Evolutionary conservation across 2,329 filamentous ascomycete species (phyloP), one percentile per base, ranked within the genome.

Genomic region (Penicillium sp.): DNA sequence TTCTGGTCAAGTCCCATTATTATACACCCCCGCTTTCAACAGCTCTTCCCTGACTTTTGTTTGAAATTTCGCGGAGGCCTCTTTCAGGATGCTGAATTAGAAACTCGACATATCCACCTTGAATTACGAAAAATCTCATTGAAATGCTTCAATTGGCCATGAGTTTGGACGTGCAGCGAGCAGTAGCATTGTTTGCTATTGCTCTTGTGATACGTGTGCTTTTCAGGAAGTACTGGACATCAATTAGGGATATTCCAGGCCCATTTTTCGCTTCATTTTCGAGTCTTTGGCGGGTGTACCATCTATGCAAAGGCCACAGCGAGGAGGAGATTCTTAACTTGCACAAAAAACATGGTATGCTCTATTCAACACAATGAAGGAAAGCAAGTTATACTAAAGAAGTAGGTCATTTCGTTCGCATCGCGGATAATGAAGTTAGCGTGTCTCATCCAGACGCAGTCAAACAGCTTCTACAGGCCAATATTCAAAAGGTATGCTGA

Each of bases 401-500:
- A 26, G 13, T 19, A 54, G 51, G 51, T 10, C 17, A 38, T 40
- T 54, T 54, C 17, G 37, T 54, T 42, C 51, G 51, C 8, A 54
- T 54, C 26, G 51, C 35, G 24, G 33, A 54, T 26, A 54, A 54
- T 15, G 51, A 54, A 28, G 51, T 54, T 19, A 40, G 35, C 22
- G 12, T 40, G 19, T 40, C 35, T 30, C 51, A 54, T 19, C 51
- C 51, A n/a, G 51, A 54, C n/a, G 50, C 50, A 22, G 19, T 53
- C 17, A 53, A 53, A 38, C 50, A 54, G 51, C 51, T 40, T 40
- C 51, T 40, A 35, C 51, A 53, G 8, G 35, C 51, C 13, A 54
- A 40, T 33, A 19, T 54, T n/a, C 1, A 24, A 54, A 40, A 40
- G 37, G 33, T 42, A 54, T 38, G 28, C 26, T 15, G 1, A 8